Percentiles rank a stretch among this genome's conserved stretches.
phyloP scores from a whole-genome alignment of 352 stramenopile genomes.

The Phytophthora lateralis region DNA sequence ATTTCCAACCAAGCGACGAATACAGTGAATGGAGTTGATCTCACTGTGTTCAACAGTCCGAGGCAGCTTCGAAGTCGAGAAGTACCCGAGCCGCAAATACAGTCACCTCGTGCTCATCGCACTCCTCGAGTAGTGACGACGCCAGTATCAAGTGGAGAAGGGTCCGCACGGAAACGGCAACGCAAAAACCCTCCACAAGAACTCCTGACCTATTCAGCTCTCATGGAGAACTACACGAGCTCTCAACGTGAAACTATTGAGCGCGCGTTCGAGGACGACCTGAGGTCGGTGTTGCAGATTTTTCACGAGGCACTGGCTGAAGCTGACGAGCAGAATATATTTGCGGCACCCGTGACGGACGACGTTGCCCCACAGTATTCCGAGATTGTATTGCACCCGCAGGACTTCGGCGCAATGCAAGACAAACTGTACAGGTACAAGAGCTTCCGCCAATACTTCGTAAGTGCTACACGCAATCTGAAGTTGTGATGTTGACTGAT shows the following conservation, averaged over 20 bases:
- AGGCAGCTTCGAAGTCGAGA: conserved; percentile 34
- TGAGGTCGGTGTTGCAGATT: conserved; percentile 57
- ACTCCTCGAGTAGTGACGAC: conserved; percentile 33
- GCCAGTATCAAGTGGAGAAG: conserved; percentile 1
- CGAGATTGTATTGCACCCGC: conserved; percentile 87
- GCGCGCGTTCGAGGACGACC: conserved; percentile 62
- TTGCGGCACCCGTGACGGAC: conserved; percentile 90
- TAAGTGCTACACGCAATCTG: conserved; percentile 39
- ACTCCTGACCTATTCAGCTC: conserved; percentile 50
- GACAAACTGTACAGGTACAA: conserved; percentile 78
- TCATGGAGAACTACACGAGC: conserved; percentile 57
- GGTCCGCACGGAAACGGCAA: conserved; percentile 44
- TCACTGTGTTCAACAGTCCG: conserved; percentile 18
- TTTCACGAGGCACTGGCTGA: conserved; percentile 78
- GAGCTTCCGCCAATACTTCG: conserved; percentile 79
- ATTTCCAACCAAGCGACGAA: conserved; percentile 17
- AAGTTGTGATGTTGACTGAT: background rate
- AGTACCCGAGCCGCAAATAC: conserved; percentile 10
- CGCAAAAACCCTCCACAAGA: conserved; percentile 38
- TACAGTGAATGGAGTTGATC: conserved; percentile 13
- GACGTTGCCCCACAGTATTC: conserved; percentile 93
- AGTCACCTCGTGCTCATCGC: conserved; percentile 33
- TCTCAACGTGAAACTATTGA: conserved; percentile 62
- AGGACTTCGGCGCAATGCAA: conserved; percentile 95
- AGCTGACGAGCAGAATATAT: conserved; percentile 85